Percentiles rank a stretch among this genome's conserved stretches.
These are phyloP conservation scores for Sporothrix sp. DNA, from an alignment of 2,329 filamentous ascomycete genomes.

Conservation along the genomic window DNA sequence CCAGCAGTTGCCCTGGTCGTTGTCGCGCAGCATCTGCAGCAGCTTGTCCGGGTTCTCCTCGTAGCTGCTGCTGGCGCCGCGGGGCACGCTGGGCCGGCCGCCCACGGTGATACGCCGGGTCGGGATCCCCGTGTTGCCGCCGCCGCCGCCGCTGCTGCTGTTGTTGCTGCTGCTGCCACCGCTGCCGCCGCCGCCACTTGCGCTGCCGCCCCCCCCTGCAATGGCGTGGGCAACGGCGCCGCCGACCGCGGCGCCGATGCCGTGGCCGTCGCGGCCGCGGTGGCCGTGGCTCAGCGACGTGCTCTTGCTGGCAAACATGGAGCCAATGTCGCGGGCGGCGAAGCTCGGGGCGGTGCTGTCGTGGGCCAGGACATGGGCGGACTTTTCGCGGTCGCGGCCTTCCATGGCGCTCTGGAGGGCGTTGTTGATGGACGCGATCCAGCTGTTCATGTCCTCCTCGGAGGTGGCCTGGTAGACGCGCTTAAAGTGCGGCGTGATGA, in stretches of 20 bases:
- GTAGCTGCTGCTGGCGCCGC: constrained; percentile 53
- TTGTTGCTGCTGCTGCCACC: too few relatives aligned
- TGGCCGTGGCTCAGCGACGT: constrained; percentile 53
- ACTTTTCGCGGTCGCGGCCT: constrained; percentile 53
- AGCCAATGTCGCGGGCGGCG: constrained; percentile 77
- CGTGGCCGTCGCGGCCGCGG: constrained; percentile 19
- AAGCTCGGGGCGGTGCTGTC: constrained; percentile 39
- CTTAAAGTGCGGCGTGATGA: constrained; percentile 93
- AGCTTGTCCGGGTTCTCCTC: constrained; percentile 81
- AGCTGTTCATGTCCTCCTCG: constrained; percentile 94
- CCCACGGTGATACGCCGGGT: constrained; percentile 84
- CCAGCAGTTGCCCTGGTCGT: constrained; percentile 84
- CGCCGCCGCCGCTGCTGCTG: too few relatives aligned
- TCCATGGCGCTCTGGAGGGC: constrained; percentile 94
- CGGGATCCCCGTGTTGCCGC: constrained; percentile 47
- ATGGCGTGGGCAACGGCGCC: constrained; percentile 30
- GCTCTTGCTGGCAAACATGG: constrained; percentile 85
- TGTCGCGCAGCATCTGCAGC: constrained; percentile 76
- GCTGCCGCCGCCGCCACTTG: constrained; percentile 18
- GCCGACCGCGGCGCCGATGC: constrained; percentile 32
- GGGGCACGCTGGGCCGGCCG: constrained; percentile 64
- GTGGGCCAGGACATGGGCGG: constrained; percentile 29
- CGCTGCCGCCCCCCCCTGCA: constrained; percentile 28
- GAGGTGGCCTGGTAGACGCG: constrained; percentile 96
- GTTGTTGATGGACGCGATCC: constrained; percentile 96